Evolutionary conservation across 2,329 filamentous ascomycete genomes (phyloP).

Genomic region (Malbranchea cinnamomea): DNA sequence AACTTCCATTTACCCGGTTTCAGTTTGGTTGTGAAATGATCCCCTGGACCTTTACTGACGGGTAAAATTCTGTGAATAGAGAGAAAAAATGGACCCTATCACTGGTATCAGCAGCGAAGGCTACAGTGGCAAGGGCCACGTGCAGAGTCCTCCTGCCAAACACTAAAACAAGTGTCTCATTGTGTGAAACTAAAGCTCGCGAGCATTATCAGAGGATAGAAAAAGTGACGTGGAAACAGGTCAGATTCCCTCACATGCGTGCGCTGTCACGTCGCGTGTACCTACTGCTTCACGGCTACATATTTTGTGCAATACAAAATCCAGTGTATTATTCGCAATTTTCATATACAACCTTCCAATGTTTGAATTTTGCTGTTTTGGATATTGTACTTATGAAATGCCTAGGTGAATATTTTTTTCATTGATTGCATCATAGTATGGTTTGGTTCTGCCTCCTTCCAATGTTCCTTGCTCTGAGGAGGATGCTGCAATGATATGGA

Average conservation of each 20-base stretch:
- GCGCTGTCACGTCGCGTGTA: no score
- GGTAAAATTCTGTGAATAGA: slow-evolving; percentile 34
- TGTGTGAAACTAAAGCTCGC: no score
- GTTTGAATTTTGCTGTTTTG: no score
- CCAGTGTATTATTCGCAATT: slow-evolving; percentile 6
- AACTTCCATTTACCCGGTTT: slow-evolving; percentile 2
- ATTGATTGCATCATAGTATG: no score
- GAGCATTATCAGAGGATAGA: background rate
- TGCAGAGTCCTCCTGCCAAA: slow-evolving; percentile 45
- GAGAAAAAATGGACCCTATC: slow-evolving; percentile 73
- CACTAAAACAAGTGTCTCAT: slow-evolving; percentile 19
- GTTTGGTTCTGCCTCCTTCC: no score
- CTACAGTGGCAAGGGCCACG: slow-evolving; percentile 62
- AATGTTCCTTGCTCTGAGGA: no score
- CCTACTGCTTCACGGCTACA: slow-evolving; percentile 4
- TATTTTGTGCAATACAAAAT: slow-evolving; percentile 6
- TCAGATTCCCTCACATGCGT: no score
- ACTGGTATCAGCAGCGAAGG: slow-evolving; percentile 67
- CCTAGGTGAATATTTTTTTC: no score
- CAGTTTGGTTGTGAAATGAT: slow-evolving; percentile 1
- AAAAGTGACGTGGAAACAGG: background rate
- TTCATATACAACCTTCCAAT: no score
- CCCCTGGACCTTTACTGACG: slow-evolving; percentile 5
- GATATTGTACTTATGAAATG: no score
- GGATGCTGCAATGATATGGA: no score